Percentiles rank a stretch among this genome's conserved stretches.
These are phyloP conservation scores for Rhinocladiella mackenziei DNA, from an alignment of 2,329 filamentous ascomycete species.

Conservation along the genomic window DNA sequence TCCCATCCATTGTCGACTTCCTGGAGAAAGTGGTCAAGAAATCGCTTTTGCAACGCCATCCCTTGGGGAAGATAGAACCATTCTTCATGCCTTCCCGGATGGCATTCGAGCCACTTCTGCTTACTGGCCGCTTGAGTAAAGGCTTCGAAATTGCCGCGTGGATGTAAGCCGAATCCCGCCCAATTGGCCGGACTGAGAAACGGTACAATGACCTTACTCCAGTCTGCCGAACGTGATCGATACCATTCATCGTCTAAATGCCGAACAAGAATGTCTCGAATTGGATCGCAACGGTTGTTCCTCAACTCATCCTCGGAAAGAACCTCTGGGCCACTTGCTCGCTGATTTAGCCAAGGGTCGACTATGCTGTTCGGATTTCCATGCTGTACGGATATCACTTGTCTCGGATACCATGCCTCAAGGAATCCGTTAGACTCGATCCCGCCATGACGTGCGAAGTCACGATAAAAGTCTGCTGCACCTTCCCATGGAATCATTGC, in stretches of 20 bases:
- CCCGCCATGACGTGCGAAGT: constrained; percentile 57
- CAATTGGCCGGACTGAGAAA: constrained; percentile 65
- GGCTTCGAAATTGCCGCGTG: constrained; percentile 65
- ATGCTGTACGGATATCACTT: constrained; percentile 63
- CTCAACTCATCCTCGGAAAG: constrained; percentile 35
- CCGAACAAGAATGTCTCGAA: constrained; percentile 45
- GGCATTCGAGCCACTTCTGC: constrained; percentile 65
- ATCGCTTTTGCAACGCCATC: constrained; percentile 62
- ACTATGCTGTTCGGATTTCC: constrained; percentile 44
- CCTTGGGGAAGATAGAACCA: constrained; percentile 69
- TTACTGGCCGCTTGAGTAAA: constrained; percentile 59
- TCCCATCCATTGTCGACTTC: constrained; percentile 49
- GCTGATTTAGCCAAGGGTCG: constrained; percentile 38
- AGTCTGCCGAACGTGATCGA: constrained; percentile 59
- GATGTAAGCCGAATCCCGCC: constrained; percentile 65
- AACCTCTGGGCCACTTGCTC: constrained; percentile 50
- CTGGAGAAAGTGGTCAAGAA: constrained; percentile 68
- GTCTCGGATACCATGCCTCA: constrained; percentile 45
- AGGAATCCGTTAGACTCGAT: constrained; percentile 59
- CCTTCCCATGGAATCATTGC: constrained; percentile 50
- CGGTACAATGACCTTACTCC: constrained; percentile 64
- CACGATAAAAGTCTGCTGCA: constrained; percentile 45
- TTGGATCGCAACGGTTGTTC: constrained; percentile 41
- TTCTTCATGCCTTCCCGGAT: constrained; percentile 66
- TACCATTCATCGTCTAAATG: constrained; percentile 60